phyloP scores from a whole-genome alignment of 768 basidiomycete genomes.

The Paxillus rubicundulus region DNA sequence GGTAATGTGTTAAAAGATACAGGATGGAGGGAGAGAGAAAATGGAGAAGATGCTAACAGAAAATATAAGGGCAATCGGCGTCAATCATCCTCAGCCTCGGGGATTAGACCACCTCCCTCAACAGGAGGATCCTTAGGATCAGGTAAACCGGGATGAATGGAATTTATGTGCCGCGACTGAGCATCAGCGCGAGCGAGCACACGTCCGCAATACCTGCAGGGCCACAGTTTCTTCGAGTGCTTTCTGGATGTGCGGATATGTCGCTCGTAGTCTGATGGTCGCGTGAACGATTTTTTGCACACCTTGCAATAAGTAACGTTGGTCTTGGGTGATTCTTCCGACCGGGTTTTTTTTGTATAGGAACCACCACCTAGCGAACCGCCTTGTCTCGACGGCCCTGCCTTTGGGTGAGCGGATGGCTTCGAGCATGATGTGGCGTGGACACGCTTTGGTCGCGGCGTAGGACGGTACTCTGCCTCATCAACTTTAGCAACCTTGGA shows the following conservation, averaged over 20 bases:
- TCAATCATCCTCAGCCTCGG: neutral
- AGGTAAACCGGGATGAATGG: slow-evolving; percentile 9
- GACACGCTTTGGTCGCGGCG: slow-evolving; percentile 5
- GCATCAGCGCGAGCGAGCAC: slow-evolving; percentile 26
- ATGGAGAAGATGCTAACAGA: neutral
- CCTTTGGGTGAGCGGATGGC: neutral
- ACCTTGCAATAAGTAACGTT: slow-evolving; percentile 7
- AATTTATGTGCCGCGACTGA: slow-evolving; percentile 21
- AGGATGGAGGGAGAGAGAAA: neutral
- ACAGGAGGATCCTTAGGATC: too few relatives aligned
- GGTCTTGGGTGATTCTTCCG: neutral
- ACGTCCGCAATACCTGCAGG: slow-evolving; percentile 19
- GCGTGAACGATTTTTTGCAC: slow-evolving; percentile 19
- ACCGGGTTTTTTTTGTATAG: neutral
- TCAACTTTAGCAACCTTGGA: slow-evolving; percentile 14
- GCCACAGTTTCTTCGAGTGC: slow-evolving; percentile 22
- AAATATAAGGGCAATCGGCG: neutral
- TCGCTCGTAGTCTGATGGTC: slow-evolving; percentile 19
- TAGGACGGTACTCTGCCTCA: slow-evolving; percentile 24
- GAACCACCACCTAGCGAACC: neutral
- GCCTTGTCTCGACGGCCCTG: neutral
- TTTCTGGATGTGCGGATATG: slow-evolving; percentile 23
- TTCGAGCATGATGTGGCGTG: neutral
- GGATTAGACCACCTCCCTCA: too few relatives aligned
- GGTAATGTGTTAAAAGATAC: neutral